Base-by-base conservation (phyloP, 1,139 yeast species). In the Taiozyma sp. region DNA sequence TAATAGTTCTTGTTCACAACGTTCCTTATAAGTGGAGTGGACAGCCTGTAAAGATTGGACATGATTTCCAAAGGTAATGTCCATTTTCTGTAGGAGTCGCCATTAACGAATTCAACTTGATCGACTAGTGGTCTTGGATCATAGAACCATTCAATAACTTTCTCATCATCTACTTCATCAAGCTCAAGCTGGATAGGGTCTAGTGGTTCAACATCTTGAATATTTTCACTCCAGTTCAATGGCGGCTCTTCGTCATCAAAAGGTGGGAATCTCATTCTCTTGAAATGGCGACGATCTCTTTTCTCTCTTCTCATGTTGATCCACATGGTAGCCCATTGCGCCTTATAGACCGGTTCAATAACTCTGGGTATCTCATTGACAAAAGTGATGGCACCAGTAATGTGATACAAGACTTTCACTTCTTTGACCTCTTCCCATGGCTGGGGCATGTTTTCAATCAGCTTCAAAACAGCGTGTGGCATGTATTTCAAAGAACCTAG, bases 201-300 rank as follows among this genome's bases (percentile, higher is more conserved):
- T 8, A 80, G 75, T 0, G 92, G 87, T 47, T 86, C 93, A 1
- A 83, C 69, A 32, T 82, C 86, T 54, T 88, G 87, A 23, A 91
- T 72, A 60, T 88, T 87, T 54, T 90, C 96, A 27, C 83, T 65
- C 85, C 91, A 93, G 55, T 86, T 83, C 43, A 92, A 67, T 0
- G 96, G 96, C 0, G 97, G 97, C 65, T 92, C 98, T 65, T 95
- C 99, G 65, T 95, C 99, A 68, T 95, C 99, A 70, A 93, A 91
- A 0, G 96, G 93, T 1, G 99, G 99, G 60, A 93, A 87, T 51
- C 91, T 77, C 87, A 93, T 84, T 60, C 99, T 78, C 61, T 90
- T 87, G 69, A 95, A 93, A 65, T 89, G 96, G 43, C 83, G 76
- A 57, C 99, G 76, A 65, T 92, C 98, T 53, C 96, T 79, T 65